These are phyloP conservation scores for Aspergillus texensis DNA, from an alignment of 2,329 filamentous ascomycete species.

Conservation along the genomic window DNA sequence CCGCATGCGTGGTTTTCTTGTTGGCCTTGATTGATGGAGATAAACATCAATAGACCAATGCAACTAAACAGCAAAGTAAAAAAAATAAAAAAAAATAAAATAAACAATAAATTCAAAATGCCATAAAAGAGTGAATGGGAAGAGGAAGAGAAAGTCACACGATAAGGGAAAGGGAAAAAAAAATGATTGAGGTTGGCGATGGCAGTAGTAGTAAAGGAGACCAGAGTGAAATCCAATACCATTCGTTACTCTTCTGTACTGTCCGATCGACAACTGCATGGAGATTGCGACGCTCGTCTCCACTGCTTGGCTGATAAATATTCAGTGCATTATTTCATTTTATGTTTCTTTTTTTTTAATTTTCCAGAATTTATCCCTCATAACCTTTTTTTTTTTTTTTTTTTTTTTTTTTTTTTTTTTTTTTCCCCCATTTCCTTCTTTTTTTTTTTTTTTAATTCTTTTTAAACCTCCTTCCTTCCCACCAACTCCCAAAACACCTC, in stretches of 20 bases:
- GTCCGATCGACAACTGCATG: neutral
- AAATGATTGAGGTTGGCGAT: neutral
- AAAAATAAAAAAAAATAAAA: neutral
- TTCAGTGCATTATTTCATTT: neutral
- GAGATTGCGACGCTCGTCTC: slow-evolving; percentile 3
- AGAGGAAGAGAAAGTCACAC: slow-evolving; percentile 6
- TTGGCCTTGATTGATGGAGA: neutral
- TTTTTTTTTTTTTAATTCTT: too few relatives aligned
- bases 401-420: neutral
- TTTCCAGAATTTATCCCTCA: too few relatives aligned
- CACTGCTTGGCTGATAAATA: neutral
- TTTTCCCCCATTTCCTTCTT: too few relatives aligned
- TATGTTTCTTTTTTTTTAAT: neutral
- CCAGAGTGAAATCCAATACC: neutral
- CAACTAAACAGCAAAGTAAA: neutral
- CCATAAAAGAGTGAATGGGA: neutral
- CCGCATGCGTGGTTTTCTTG: neutral
- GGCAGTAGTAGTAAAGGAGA: neutral
- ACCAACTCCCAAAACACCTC: too few relatives aligned
- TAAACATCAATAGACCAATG: neutral
- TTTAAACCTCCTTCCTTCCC: too few relatives aligned
- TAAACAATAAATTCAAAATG: neutral
- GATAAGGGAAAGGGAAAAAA: slow-evolving; percentile 5
- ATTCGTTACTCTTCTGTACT: neutral
- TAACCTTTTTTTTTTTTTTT: neutral